phyloP scores from a whole-genome alignment of 805 yeast genomes.

The Zygotorulaspora chibaensis region DNA sequence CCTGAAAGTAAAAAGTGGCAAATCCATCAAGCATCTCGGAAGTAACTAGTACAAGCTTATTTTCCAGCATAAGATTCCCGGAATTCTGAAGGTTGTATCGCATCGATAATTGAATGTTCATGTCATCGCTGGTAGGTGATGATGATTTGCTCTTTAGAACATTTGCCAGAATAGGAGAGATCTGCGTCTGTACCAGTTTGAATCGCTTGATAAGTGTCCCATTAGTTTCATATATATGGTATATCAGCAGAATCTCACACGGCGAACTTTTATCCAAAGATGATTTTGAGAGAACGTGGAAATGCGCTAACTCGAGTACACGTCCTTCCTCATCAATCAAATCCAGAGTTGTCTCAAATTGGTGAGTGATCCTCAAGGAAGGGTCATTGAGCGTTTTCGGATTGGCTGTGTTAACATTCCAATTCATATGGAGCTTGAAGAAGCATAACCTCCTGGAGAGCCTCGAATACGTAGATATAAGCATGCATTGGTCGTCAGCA shows the following conservation, averaged over 20 bases:
- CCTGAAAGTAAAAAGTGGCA: conserved; percentile 24
- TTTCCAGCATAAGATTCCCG: conserved; percentile 16
- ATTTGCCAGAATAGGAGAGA: conserved; percentile 22
- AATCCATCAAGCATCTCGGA: conserved; percentile 30
- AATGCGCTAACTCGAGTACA: conserved; percentile 20
- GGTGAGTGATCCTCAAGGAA: conserved; percentile 24
- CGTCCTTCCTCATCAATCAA: conserved; percentile 23
- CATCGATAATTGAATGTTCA: conserved; percentile 11
- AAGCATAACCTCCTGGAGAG: conserved; percentile 25
- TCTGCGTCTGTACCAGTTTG: conserved; percentile 18
- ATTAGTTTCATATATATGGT: conserved; percentile 20
- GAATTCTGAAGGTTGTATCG: conserved; percentile 18
- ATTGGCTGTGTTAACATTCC: conserved; percentile 30
- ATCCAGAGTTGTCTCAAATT: conserved; percentile 25
- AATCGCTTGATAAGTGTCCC: conserved; percentile 28
- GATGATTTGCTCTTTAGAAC: conserved; percentile 6
- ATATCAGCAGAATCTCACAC: conserved; percentile 31
- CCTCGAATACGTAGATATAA: conserved; percentile 30
- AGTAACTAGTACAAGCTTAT: conserved; percentile 20
- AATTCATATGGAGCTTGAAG: conserved; percentile 30
- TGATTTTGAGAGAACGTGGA: conserved; percentile 29
- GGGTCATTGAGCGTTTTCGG: conserved; percentile 32
- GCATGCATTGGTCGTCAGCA: conserved; percentile 31
- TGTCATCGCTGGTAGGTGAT: background rate
- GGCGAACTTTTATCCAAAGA: conserved; percentile 26